Evolutionary conservation across 2,329 filamentous ascomycete species (phyloP), one percentile per base, ranked within the genome.

Genomic region (Phoma sp.): DNA sequence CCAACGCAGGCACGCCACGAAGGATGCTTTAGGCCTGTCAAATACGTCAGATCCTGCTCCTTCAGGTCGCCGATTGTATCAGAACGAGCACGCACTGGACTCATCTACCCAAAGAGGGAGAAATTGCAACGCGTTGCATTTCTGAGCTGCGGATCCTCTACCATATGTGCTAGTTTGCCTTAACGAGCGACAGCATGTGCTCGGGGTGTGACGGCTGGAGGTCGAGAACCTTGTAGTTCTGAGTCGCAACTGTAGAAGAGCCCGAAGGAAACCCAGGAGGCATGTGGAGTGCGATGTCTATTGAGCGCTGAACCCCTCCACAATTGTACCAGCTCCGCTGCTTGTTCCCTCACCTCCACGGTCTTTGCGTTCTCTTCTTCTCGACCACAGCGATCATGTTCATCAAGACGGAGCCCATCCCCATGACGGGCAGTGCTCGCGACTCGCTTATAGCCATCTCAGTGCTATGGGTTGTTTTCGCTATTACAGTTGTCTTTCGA

Each of bases 371-470:
- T 50, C 19, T 6, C 17, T 38, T 43, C 41, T 47, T 32, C 13
- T 32, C 52, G 41, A 35, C 32, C 43, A 31, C 29, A 51, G 43
- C 47, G 37, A 43, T 43, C 52, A 55, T 55, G 52, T 31, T 55
- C 44, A 57, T 43, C 39, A 52, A 48, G 31, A 48, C 36, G 10
- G 54, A 49, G 19, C 52, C 45, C 24, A 43, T 66, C 24, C 58
- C 60, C 24, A 66, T 66, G 60, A 56, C 58, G 43, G 38, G 43
- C 36, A 60, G 58, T 50, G 58, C 60, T 9, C 56, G 62, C 13
- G 51, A 63, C 35, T 63, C 63, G 24, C 53, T 66, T 32, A 63
- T 65, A 55, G 63, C 62, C 2, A 62, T 63, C 35, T 57, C 58
- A 10, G 52, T 56, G 25, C 38, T 66, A 39, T 66, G 63, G 63